Percentiles rank a stretch among this genome's conserved stretches.
Evolutionary conservation across 176 grass and related monocot species (phyloP).

Genomic region (Ampelocalamus luodianensis): DNA sequence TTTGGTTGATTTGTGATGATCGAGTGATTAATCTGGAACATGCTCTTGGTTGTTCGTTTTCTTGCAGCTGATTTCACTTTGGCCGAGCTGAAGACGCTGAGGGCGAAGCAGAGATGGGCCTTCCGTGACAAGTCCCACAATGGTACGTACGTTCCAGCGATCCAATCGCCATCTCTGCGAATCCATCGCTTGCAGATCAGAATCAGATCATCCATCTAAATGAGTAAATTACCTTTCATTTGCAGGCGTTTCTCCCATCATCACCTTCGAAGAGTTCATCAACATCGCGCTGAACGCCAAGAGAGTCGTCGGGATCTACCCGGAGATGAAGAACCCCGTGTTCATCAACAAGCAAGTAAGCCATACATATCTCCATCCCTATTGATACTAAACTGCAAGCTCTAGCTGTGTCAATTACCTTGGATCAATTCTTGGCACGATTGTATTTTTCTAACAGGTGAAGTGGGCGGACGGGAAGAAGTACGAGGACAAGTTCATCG

Average conservation of each 20-base stretch:
- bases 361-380: too few species aligned
- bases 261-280: conserved; percentile 70
- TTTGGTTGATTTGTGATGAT: not conserved
- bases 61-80: conserved; percentile 56
- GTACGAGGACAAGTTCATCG: conserved; percentile 59
- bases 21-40: not conserved
- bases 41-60: not conserved
- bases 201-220: not conserved
- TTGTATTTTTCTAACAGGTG: conserved; percentile 10
- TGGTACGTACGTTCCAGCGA: conserved; percentile 8
- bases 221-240: not conserved
- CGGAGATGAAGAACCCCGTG: conserved; percentile 65
- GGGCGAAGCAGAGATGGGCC: conserved; percentile 48
- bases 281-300: conserved; percentile 49
- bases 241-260: conserved; percentile 57
- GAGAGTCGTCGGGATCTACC: conserved; percentile 57
- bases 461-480: conserved; percentile 58
- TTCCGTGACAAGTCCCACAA: conserved; percentile 56
- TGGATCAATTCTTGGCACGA: not conserved
- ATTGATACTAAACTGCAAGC: too few species aligned
- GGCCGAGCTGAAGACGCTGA: conserved; percentile 57
- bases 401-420: not conserved
- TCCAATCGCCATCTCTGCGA: not conserved
- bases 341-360: conserved; percentile 54
- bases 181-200: not conserved